Base-by-base conservation (phyloP, 129 eudicot species). In the Kitagawia praeruptora region DNA sequence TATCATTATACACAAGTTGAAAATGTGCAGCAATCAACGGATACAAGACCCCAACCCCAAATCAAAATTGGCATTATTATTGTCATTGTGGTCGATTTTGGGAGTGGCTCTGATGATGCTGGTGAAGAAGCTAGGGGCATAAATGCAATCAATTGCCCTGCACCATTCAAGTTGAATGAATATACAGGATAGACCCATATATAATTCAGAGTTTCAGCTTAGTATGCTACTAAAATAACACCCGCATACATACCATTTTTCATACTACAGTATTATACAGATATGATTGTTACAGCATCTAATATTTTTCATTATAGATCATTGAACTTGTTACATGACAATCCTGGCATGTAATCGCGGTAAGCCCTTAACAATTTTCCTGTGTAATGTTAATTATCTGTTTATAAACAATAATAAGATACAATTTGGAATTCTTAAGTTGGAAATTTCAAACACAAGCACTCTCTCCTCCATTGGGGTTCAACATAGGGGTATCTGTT, bases 111-210 rank as follows among this genome's bases (percentile, higher is more conserved):
- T 75, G 77, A 74, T 74, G 77, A 75, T 75, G 58, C 77, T 46
- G 41, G 19, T 28, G 58, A 45, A 46, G 77, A 75, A 74, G 41
- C 56, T 74, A 44, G 40, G 19, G 18, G 77, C 25, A 14, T 46
- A 23, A 25, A 25, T 46, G 41, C 77, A 75, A 75, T 75, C 77
- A 75, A 75, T 75, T 74, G 77, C 77, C 34, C 77, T 75, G 58
- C 77, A 75, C 61, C 61, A 45, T 44, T 10, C 61, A 27, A 46
- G n/a, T 45, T 74, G 77, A 74, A 44, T 74, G 77, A 74, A 44
- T 46, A 45, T 27, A 12, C 5, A 27, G 77, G 34, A 45, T 64
- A 64, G 38, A 63, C 37, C 38, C 70, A 25, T 63, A 9, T 54
- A 19, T 16, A 49, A 16, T 15, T 49, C 54, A 2, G 3, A 19